Percentiles rank a stretch among this genome's conserved stretches.
Evolutionary conservation across 306 rosid species (phyloP).

Genomic region (Gillenia trifoliata): DNA sequence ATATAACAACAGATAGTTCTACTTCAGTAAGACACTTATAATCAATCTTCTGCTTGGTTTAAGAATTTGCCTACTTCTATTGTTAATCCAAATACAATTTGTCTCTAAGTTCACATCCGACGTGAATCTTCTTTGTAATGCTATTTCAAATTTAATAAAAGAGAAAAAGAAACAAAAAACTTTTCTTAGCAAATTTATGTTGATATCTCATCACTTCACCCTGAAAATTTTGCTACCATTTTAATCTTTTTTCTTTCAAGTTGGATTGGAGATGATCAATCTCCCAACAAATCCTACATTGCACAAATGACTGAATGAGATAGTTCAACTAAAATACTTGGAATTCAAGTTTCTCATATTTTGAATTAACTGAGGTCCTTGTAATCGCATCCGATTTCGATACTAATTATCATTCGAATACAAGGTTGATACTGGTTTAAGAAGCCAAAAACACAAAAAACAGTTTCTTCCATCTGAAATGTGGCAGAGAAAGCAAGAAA

Average conservation of each 20-base stretch:
- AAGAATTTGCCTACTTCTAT: no score
- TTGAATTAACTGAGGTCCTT: not conserved
- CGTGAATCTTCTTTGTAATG: no score
- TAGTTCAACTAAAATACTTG: not conserved
- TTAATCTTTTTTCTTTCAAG: not conserved
- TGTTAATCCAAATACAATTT: no score
- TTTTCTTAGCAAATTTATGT: no score
- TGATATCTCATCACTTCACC: no score
- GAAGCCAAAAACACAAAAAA: not conserved
- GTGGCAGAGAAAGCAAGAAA: not conserved
- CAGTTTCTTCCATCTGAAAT: slow-evolving; percentile 1
- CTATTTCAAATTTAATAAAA: no score
- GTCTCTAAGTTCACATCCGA: no score
- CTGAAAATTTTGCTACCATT: not conserved
- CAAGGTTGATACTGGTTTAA: not conserved
- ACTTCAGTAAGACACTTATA: no score
- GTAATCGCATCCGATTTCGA: not conserved
- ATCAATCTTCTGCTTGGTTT: no score
- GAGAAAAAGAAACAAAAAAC: no score
- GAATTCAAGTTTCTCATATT: not conserved
- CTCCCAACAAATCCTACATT: not conserved
- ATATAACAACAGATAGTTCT: no score
- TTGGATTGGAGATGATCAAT: not conserved
- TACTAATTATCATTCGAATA: not conserved
- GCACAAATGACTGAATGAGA: not conserved